These are phyloP conservation scores for Abrus pulchellus DNA, from an alignment of 306 rosid species.

Conservation along the genomic window DNA sequence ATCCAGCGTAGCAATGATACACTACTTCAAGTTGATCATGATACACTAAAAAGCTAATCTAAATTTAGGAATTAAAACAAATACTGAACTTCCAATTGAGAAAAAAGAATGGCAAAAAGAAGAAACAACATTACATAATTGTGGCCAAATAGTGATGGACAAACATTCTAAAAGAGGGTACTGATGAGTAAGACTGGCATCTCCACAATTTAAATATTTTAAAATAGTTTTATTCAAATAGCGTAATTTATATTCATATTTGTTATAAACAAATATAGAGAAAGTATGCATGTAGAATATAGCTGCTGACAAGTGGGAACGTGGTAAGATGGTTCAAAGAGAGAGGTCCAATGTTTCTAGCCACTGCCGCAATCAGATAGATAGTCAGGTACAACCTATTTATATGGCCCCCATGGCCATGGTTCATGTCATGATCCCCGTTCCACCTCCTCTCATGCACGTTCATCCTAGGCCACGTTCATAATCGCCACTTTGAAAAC, in stretches of 20 bases:
- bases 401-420: not conserved
- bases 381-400: constrained; percentile 9
- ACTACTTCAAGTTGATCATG: constrained; percentile 31
- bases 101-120: not conserved
- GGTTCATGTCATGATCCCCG: not conserved
- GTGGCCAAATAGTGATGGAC: constrained; percentile 10
- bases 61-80: constrained; percentile 3
- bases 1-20: constrained; percentile 7
- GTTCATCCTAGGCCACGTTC: not conserved
- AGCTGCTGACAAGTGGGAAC: constrained; percentile 32
- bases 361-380: not conserved
- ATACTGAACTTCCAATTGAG: not conserved
- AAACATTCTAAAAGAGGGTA: constrained; percentile 35
- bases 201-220: not conserved
- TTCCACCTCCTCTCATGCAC: not conserved
- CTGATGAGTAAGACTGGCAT: not conserved
- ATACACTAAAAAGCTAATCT: not conserved
- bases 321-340: constrained; percentile 6
- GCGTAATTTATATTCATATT: not conserved
- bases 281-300: constrained; percentile 12
- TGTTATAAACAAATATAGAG: not conserved
- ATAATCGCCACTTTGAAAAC: not conserved
- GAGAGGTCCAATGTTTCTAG: constrained; percentile 46
- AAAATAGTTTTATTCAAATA: not conserved
- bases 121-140: not conserved